Evolutionary conservation across 805 yeast genomes (phyloP), one percentile per base, ranked within the genome.

Genomic region (Priceomyces fermenticarens): DNA sequence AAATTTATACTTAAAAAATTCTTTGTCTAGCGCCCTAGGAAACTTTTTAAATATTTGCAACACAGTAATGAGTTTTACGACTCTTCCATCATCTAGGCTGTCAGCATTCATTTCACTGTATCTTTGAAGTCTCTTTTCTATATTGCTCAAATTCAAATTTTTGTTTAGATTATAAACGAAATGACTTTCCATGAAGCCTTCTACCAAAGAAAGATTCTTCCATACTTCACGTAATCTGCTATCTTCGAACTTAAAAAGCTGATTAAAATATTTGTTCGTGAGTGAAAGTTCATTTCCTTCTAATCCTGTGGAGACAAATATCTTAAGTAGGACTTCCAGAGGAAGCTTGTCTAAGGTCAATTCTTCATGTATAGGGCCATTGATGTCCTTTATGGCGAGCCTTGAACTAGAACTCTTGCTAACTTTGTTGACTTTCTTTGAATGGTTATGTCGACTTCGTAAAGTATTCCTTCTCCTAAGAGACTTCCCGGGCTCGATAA

Each of bases 271-370:
- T 33, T 50, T 58, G 42, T 65, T 67, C 1, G 62, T 55, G 10
- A 67, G 52, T 0, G 75, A 68, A 3, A 77, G 57, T 3, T 42
- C 43, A 40, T 65, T 65, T 12, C 39, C 29, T 8, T 64, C 54
- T n/a, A 66, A 53, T 2, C 70, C 70, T 2, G 73, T 54, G n/a
- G 47, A 45, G 2, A 65, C 49, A 48, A 73, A 70, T 8, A 78
- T 64, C 31, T 51, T 52, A 17, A 57, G 63, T 2, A 75, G 43
- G 2, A 78, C 40, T 41, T 77, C 80, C 2, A 53, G 39, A 1
- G 82, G 81, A 10, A 77, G 53, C 10, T 54, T 50, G 30, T 62
- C 63, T 9, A 73, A 43, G 35, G 25, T 32, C 9, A 15, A 32
- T 12, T 15, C 12, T 32, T 13, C n/a, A 16, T 20, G 17, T 3